A percentile compares a stretch with the other conserved stretches of the same genome.
These are phyloP conservation scores for Monilinia fructigena DNA, from an alignment of 2,329 filamentous ascomycete genomes.

Conservation along the genomic window DNA sequence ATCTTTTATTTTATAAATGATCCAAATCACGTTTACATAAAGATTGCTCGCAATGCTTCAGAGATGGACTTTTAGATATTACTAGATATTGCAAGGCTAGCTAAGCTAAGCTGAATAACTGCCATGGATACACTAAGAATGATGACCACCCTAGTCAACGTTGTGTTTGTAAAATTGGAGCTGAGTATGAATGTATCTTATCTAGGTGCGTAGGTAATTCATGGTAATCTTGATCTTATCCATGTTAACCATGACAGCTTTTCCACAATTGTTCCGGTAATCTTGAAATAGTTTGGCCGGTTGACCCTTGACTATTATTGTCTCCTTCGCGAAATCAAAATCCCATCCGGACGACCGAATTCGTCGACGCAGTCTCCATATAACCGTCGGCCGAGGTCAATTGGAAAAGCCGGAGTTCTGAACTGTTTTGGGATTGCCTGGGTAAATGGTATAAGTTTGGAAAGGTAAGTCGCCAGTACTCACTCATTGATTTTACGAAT, in stretches of 20 bases:
- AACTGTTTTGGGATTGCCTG: neutral
- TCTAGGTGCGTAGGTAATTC: too few species aligned
- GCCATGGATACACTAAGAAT: too few species aligned
- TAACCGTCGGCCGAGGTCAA: slow-evolving; percentile 13
- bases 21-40: neutral
- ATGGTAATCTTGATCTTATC: neutral
- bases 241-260: neutral
- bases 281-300: neutral
- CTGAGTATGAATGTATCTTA: neutral
- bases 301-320: neutral
- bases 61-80: too few species aligned
- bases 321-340: neutral
- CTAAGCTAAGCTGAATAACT: too few species aligned
- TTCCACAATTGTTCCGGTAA: neutral
- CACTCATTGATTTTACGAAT: neutral
- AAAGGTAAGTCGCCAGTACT: neutral
- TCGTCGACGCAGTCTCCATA: neutral
- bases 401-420: neutral
- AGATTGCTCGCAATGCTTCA: neutral
- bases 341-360: slow-evolving; percentile 7
- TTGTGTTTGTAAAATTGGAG: neutral
- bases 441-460: neutral
- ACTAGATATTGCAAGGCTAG: too few species aligned
- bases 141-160: too few species aligned
- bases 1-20: neutral